Percentiles rank a stretch among this genome's conserved stretches.
phyloP scores from a whole-genome alignment of 345 rosid genomes.

The Murraya paniculata region DNA sequence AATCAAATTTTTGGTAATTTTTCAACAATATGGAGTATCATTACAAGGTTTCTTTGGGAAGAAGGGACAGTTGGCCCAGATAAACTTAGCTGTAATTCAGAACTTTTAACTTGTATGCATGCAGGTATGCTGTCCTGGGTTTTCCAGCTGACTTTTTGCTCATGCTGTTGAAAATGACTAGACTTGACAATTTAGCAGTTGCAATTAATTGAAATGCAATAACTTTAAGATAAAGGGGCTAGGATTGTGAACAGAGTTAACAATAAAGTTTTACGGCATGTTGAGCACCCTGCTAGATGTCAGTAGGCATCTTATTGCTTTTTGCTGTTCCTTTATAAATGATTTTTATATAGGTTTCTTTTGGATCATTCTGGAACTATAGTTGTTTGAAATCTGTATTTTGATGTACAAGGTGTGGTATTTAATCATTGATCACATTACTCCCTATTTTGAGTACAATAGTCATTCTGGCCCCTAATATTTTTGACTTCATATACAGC shows the following conservation, averaged over 20 bases:
- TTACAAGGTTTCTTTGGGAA: not conserved
- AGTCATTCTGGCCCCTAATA: not conserved
- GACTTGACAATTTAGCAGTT: not conserved
- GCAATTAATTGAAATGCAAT: not conserved
- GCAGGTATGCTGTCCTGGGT: not conserved
- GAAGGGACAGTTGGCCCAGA: not conserved
- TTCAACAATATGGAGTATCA: not conserved
- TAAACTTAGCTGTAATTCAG: not conserved
- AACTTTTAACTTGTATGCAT: not conserved
- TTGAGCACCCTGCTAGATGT: not conserved
- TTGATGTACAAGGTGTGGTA: not conserved
- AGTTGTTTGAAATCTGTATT: not conserved
- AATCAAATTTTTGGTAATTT: not conserved
- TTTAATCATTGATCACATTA: not conserved
- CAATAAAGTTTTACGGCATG: not conserved
- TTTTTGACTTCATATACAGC: conserved; percentile 28
- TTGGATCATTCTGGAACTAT: not conserved
- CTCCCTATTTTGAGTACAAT: not conserved
- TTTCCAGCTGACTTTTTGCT: not conserved
- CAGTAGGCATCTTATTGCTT: not conserved
- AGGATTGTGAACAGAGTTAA: not conserved
- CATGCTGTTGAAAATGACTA: not conserved
- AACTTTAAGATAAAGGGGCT: not conserved
- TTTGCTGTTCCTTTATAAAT: not conserved
- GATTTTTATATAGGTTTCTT: not conserved